Evolutionary conservation across 768 basidiomycete genomes (phyloP), one percentile per base, ranked within the genome.

Genomic region (Auriscalpium microsporum): DNA sequence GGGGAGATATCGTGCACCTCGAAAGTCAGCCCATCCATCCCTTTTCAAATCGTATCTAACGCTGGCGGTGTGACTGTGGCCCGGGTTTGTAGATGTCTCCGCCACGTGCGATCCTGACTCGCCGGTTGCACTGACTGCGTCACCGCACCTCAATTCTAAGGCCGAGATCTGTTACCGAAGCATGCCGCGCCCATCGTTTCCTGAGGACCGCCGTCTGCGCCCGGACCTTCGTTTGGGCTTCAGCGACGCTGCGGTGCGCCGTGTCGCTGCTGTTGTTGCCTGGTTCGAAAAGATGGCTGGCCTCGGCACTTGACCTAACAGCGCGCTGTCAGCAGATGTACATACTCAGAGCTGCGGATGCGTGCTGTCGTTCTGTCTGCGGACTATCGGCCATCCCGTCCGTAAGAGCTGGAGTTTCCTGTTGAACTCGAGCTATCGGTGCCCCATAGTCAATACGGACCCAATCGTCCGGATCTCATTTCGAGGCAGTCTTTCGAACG

Each of bases 271-370:
- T 16, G 73, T 88, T 34, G 87, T 82, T 2, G 63, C 64, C 6
- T 91, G 89, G 89, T 86, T 91, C 56, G 80, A 89, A 67, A 65
- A 64, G n/a, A 82, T 85, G 73, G 85, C 86, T 4, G 87, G 87
- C 0, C 69, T 88, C 8, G 10, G 10, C 13, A 23, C 49, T 51
- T 42, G 40, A 42, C 28, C 28, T 28, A 4, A 28, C 7, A 7
- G 28, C 28, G 5, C 5, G 28, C 28, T 28, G 28, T 28, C 28
- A 2, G 28, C 28, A 28, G 28, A 28, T 28, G 28, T 4, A 28
- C 28, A 3, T 21, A 21, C 21, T 21, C 21, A 21, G 21, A 21
- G 21, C 2, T 21, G 21, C 21, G 28, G 28, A 28, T 28, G 28
- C 28, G 28, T 4, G 28, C 28, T 28, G 28, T 4, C 5, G 28